These are phyloP conservation scores for Fusarium penzigii DNA, from an alignment of 2,329 filamentous ascomycete species.

Conservation along the genomic window DNA sequence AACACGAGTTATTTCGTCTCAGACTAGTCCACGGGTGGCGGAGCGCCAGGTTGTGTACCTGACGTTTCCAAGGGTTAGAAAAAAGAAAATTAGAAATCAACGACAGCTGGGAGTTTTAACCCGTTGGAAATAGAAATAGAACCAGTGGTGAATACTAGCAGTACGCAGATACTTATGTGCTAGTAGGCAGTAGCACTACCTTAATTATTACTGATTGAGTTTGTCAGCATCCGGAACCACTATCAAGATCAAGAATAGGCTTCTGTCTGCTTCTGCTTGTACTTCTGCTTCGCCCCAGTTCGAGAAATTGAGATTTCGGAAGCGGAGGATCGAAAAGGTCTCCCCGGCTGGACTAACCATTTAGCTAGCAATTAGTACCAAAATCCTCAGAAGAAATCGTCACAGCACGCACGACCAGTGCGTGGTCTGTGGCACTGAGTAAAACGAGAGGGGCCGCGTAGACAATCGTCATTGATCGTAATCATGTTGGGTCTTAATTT, in stretches of 20 bases:
- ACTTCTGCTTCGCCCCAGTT: neutral
- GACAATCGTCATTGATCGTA: neutral
- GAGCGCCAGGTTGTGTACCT: slow-evolving; percentile 17
- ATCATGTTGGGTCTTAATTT: neutral
- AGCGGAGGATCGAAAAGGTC: neutral
- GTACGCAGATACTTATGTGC: too few relatives aligned
- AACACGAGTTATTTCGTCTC: neutral
- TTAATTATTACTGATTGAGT: too few relatives aligned
- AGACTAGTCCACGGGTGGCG: slow-evolving; percentile 23
- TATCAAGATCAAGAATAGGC: too few relatives aligned
- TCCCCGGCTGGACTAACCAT: too few relatives aligned
- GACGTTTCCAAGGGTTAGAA: neutral
- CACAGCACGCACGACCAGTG: neutral
- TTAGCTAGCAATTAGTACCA: too few relatives aligned
- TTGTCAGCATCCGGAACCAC: too few relatives aligned
- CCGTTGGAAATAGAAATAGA: too few relatives aligned
- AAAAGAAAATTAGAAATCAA: neutral
- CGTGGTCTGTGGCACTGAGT: neutral
- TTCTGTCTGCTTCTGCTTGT: too few relatives aligned
- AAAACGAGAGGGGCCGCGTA: neutral
- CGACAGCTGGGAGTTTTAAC: too few relatives aligned
- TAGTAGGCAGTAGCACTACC: too few relatives aligned
- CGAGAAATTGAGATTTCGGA: neutral
- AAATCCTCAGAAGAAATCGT: too few relatives aligned
- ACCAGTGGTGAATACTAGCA: too few relatives aligned